phyloP scores from a whole-genome alignment of 306 rosid species.

The Trifolium subterraneum region DNA sequence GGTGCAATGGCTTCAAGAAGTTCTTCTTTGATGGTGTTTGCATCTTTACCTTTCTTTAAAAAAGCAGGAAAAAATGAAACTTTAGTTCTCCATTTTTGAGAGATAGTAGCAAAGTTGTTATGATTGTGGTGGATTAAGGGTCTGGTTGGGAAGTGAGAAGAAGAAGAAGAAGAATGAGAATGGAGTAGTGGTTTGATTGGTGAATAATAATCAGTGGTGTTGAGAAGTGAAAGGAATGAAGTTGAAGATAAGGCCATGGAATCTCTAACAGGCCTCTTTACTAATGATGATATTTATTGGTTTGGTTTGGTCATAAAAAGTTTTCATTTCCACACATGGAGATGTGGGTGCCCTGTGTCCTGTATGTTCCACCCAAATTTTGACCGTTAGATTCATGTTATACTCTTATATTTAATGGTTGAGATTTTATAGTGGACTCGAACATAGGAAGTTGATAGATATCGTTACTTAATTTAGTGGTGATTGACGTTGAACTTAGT shows the following conservation, averaged over 20 bases:
- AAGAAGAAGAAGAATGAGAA: conserved; percentile 36
- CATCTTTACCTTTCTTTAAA: conserved; percentile 64
- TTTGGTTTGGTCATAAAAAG: background rate
- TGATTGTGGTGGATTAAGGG: conserved; percentile 40
- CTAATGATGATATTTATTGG: background rate
- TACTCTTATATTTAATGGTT: too few species aligned
- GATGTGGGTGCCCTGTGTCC: too few species aligned
- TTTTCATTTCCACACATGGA: too few species aligned
- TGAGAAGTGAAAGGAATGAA: conserved; percentile 40
- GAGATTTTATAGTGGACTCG: too few species aligned
- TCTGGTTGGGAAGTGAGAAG: conserved; percentile 46
- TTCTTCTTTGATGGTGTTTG: conserved; percentile 65
- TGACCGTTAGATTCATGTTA: too few species aligned
- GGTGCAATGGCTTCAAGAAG: conserved; percentile 75
- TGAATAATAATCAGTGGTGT: conserved; percentile 36
- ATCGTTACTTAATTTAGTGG: too few species aligned
- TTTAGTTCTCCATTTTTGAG: conserved; percentile 67
- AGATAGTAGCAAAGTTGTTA: background rate
- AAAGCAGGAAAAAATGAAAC: conserved; percentile 80
- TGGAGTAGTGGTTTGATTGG: conserved; percentile 36
- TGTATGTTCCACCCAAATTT: too few species aligned
- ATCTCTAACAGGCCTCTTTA: too few species aligned
- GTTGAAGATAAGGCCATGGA: conserved; percentile 66
- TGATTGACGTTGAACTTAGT: too few species aligned
- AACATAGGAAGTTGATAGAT: too few species aligned